These are phyloP conservation scores for Manihot esculenta DNA, from an alignment of 441 rosid genomes.

Conservation along the genomic window DNA sequence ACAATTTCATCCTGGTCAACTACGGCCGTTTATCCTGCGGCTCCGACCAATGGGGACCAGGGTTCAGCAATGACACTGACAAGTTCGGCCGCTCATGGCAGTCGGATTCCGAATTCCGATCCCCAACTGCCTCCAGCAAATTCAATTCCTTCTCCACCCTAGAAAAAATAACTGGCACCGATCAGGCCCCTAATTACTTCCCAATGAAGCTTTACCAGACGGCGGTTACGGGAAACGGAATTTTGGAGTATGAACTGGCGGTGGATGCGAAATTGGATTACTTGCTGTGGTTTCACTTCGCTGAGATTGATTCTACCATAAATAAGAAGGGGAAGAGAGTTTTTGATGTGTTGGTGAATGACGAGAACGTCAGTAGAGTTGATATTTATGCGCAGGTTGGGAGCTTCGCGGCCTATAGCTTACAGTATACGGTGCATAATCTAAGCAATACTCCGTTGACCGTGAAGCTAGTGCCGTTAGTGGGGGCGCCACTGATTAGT, in stretches of 20 bases:
- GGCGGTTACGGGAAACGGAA: constrained; percentile 52
- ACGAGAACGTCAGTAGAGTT: constrained; percentile 59
- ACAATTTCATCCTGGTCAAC: constrained; percentile 57
- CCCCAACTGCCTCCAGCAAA: constrained; percentile 21
- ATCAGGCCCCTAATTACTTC: constrained; percentile 76
- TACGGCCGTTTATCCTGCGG: constrained; percentile 86
- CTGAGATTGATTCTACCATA: constrained; percentile 78
- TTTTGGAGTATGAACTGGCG: constrained; percentile 51
- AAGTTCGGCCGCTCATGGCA: constrained; percentile 90
- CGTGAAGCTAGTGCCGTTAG: constrained; percentile 56
- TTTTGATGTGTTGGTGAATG: constrained; percentile 74
- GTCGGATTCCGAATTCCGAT: constrained; percentile 48
- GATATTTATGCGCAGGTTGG: constrained; percentile 72
- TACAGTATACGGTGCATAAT: constrained; percentile 57
- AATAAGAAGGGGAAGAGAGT: constrained; percentile 65
- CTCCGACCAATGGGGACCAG: constrained; percentile 86
- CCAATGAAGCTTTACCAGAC: constrained; percentile 91
- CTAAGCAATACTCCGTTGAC: constrained; percentile 54
- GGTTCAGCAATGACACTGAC: constrained; percentile 78
- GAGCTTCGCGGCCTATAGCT: constrained; percentile 59
- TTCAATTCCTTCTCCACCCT: constrained; percentile 40
- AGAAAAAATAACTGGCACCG: constrained; percentile 41
- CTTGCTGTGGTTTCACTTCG: constrained; percentile 92
- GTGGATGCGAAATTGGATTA: constrained; percentile 94
- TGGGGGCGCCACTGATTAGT: constrained; percentile 65